phyloP scores from a whole-genome alignment of 495 filamentous ascomycete genomes.

The Xylaria longipes region DNA sequence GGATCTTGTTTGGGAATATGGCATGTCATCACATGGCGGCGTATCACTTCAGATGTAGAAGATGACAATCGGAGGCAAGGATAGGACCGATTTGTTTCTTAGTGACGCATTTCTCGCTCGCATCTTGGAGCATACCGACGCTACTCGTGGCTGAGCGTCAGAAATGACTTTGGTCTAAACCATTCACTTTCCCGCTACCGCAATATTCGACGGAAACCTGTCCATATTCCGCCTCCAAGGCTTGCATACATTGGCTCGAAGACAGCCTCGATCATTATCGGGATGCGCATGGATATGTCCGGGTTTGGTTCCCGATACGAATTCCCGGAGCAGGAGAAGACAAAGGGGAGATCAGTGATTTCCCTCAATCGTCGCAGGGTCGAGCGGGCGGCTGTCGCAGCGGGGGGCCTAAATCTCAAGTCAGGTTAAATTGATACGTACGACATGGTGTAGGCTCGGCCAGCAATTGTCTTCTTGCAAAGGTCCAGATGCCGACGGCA shows the following conservation, averaged over 20 bases:
- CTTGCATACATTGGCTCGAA: neutral
- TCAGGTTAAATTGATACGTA: conserved; percentile 62
- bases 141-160: neutral
- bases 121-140: neutral
- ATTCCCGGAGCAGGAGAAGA: neutral
- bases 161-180: neutral
- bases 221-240: neutral
- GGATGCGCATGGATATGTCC: neutral
- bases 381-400: conserved; percentile 93
- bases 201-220: neutral
- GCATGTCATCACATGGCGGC: neutral
- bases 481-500: conserved; percentile 95
- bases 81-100: neutral
- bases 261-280: neutral
- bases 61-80: neutral
- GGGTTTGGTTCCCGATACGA: conserved; percentile 1
- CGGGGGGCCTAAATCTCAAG: conserved; percentile 73
- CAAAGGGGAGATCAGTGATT: conserved; percentile 73
- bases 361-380: conserved; percentile 97
- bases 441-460: conserved; percentile 96
- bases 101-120: neutral
- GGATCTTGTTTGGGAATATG: neutral
- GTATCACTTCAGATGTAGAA: neutral
- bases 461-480: conserved; percentile 93
- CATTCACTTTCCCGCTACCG: neutral